Evolutionary conservation across 129 eudicot genomes (phyloP).

Genomic region (sunflower (Helianthus annuus)): HanXRQr2.0-SUNRISE NC_035439.2:22383017-22383516

Average conservation of each 20-base stretch:
- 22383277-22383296: background rate
- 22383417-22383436: no score
- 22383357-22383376: no score
- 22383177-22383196: background rate
- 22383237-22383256: background rate
- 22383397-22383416: no score
- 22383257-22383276: background rate
- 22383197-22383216: background rate
- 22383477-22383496: no score
- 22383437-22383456: no score
- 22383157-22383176: conserved; percentile 33
- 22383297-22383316: background rate
- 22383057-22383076: background rate
- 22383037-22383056: background rate
- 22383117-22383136: conserved; percentile 38
- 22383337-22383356: no score
- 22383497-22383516: no score
- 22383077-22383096: conserved; percentile 14
- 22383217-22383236: conserved; percentile 2
- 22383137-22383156: conserved; percentile 25
- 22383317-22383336: no score
- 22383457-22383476: no score
- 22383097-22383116: conserved; percentile 32
- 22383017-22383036: no score
- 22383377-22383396: no score